Base-by-base conservation (phyloP, 2,329 filamentous ascomycete genomes). In the Ampelomyces quisqualis region DNA sequence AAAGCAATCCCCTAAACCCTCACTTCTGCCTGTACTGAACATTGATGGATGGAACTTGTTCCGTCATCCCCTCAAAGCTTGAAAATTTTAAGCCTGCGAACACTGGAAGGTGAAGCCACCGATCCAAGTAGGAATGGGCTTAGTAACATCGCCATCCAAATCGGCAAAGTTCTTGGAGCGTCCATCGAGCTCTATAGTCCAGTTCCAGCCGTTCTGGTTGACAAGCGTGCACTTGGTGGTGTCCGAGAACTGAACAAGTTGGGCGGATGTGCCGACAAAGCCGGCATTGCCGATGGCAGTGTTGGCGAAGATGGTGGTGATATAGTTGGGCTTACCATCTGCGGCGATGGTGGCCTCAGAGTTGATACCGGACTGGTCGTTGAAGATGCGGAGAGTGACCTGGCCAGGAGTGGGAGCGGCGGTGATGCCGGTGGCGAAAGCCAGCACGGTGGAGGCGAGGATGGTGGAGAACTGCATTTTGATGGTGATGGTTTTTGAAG, bases 401-500 rank as follows among this genome's bases (percentile, higher is more conserved):
- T 35, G 24, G 10, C 38, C 22, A 18, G 39, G 28, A 13, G 26
- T 14, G 24, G 42, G 39, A 24, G 40, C 28, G 11, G 43, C 37
- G 7, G 33, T 22, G 30, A 42, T 44, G 13, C 34, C 39, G 24
- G 36, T 29, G 27, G 36, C 33, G 28, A 51, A 34, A 23, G 41
- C 40, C n/a, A 48, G 22, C 13, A 51, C 21, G 21, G 38, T 31
- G 19, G 48, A 31, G 20, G 42, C 37, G 27, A 51, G 11, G n/a
- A 43, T 36, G 31, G 37, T 44, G 24, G 45, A 48, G 39, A 51
- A 48, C 34, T 49, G 38, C 48, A 51, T 51, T 26, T 48, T 48
- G 36, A 33, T 38, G n/a, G 21, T 33, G 13, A 20, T 13, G 22
- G 19, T 18, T 26, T 17, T 40, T 35, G 24, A 19, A 19, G 14